A percentile compares a stretch with the other conserved stretches of the same genome.
These are phyloP conservation scores for Rhodosporidiobolus sp. DNA, from an alignment of 768 basidiomycete species.

Conservation along the genomic window DNA sequence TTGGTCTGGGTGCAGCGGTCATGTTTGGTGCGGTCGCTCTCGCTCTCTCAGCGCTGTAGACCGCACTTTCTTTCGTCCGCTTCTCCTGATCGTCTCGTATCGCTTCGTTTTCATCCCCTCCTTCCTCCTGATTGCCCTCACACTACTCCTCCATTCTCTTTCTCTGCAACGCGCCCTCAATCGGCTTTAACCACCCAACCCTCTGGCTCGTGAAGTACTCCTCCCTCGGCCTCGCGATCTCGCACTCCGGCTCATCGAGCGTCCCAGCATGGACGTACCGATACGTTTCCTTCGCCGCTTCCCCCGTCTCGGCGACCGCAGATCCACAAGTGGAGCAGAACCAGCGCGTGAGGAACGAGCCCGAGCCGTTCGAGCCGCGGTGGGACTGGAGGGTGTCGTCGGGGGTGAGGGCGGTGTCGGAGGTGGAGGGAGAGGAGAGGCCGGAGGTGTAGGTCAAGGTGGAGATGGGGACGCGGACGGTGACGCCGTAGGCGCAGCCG, in stretches of 20 bases:
- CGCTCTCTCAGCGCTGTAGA: too few species aligned
- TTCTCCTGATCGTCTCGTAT: too few species aligned
- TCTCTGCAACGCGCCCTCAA: background rate
- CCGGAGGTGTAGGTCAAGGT: too few species aligned
- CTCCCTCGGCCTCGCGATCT: background rate
- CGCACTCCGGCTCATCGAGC: background rate
- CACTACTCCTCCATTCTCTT: background rate
- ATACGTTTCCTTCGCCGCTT: background rate
- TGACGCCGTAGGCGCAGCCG: background rate
- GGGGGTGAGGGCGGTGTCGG: too few species aligned
- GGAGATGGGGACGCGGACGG: too few species aligned
- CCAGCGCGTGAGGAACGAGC: background rate
- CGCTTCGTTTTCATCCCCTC: too few species aligned
- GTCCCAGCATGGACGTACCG: conserved; percentile 1
- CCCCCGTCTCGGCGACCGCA: background rate
- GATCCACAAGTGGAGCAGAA: background rate
- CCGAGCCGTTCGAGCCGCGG: background rate
- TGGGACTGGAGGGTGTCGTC: background rate
- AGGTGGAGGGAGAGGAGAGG: too few species aligned
- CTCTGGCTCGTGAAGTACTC: background rate
- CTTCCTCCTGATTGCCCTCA: too few species aligned
- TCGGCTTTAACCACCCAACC: background rate
- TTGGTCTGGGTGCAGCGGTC: too few species aligned
- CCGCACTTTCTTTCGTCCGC: too few species aligned
- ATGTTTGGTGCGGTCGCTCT: too few species aligned